Evolutionary conservation across 305 asterid genomes (phyloP), one percentile per base, ranked within the genome.

Genomic region (Petunia hybrid): DNA sequence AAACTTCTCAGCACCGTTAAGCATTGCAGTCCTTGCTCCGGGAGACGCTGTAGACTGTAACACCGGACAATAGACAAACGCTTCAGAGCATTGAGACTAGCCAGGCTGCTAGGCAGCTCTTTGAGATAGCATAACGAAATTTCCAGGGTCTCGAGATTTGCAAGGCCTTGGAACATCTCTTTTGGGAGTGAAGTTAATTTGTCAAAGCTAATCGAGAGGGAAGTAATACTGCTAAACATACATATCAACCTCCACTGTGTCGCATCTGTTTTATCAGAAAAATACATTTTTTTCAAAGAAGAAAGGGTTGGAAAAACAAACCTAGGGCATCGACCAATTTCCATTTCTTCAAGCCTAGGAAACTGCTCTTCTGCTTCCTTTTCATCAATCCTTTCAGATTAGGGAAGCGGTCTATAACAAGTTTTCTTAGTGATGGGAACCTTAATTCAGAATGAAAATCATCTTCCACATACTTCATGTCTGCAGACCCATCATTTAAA

Each of bases 401-500:
- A 5, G 68, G 68, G 80, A 82, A 83, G 14, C 82, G 16, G 13
- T 63, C 2, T 53, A 81, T 51, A 6, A n/a, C 60, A 48, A 22
- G 65, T 22, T 42, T 59, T 16, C 40, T 42, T 4, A 76, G 59
- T 64, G 51, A 53, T 55, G 61, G 36, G 9, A 82, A 48, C 73
- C 43, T 64, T 46, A 8, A 10, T 39, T 16, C 61, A n/a, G 8
- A 22, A 12, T 4, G 5, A 45, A 35, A 35, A 46, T 73, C 39
- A 3, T 73, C 35, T 36, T 74, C 48, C 10, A 53, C 12, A 53
- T 40, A 66, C 43, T 66, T 45, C 6, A 10, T 22, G 6, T 35
- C 70, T 2, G 13, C 5, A 74, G 64, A 39, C 56, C 77, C n/a
- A 61, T 35, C 4, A 0, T 0, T 3, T 2, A 4, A 42, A 76